phyloP scores from a whole-genome alignment of 2,329 filamentous ascomycete genomes.

The Nigrospora sphaerica region DNA sequence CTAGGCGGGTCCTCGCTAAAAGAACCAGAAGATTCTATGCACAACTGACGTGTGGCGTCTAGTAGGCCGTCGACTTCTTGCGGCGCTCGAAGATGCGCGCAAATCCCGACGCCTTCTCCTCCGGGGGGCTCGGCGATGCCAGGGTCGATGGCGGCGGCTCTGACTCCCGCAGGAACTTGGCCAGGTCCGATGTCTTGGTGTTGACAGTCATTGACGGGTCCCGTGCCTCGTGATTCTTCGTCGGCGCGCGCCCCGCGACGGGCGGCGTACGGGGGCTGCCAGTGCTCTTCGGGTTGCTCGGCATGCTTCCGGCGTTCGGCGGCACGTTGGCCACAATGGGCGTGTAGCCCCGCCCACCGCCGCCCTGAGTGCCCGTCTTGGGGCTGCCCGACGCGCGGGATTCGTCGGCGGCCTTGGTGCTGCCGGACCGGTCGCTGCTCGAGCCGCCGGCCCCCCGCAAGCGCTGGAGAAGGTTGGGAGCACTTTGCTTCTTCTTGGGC shows the following conservation, averaged over 20 bases:
- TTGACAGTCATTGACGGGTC: slow-evolving; percentile 34
- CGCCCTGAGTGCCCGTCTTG: slow-evolving; percentile 21
- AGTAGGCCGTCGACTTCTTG: slow-evolving; percentile 36
- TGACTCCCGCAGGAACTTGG: slow-evolving; percentile 65
- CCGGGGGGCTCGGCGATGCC: slow-evolving; percentile 17
- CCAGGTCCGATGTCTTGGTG: slow-evolving; percentile 58
- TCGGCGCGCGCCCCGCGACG: slow-evolving; percentile 33
- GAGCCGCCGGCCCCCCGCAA: slow-evolving; percentile 32
- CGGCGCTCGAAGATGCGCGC: slow-evolving; percentile 42
- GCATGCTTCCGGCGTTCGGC: slow-evolving; percentile 34
- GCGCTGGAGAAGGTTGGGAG: slow-evolving; percentile 54
- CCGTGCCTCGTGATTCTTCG: slow-evolving; percentile 53
- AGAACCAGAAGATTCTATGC: no score
- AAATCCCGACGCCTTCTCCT: slow-evolving; percentile 31
- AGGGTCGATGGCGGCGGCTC: slow-evolving; percentile 47
- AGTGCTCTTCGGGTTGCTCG: slow-evolving; percentile 17
- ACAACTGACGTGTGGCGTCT: not conserved
- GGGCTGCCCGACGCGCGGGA: slow-evolving; percentile 6
- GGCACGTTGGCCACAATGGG: slow-evolving; percentile 47
- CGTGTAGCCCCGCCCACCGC: slow-evolving; percentile 34
- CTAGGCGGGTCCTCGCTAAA: no score
- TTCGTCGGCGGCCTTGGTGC: slow-evolving; percentile 1
- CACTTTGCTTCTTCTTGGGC: slow-evolving; percentile 58
- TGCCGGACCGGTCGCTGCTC: slow-evolving; percentile 13
- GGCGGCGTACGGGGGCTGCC: slow-evolving; percentile 7